Evolutionary conservation across 2,329 filamentous ascomycete genomes (phyloP).

Genomic region (Phialophora verrucosa): DNA sequence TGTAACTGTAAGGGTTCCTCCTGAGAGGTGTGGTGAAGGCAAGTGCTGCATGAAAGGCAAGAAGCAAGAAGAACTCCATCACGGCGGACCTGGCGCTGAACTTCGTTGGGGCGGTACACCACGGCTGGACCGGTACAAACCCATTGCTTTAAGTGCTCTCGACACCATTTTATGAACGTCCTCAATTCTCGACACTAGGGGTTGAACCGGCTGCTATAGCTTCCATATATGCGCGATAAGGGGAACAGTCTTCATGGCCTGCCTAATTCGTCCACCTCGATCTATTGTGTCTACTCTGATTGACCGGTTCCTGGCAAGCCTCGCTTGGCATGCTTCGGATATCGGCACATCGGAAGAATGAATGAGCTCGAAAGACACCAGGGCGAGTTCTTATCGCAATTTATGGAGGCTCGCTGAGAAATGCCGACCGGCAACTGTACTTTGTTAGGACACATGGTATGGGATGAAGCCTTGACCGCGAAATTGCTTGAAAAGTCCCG

Average conservation of each 20-base stretch:
- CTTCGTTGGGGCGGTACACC: background rate
- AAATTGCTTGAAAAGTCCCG: background rate
- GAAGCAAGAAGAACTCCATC: background rate
- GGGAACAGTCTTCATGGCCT: background rate
- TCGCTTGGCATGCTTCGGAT: constrained; percentile 1
- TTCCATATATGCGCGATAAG: background rate
- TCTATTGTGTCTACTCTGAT: background rate
- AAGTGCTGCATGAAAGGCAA: background rate
- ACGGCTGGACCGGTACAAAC: background rate
- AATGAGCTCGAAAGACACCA: background rate
- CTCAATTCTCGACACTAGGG: background rate
- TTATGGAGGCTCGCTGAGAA: background rate
- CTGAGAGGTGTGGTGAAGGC: constrained; percentile 1
- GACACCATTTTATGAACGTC: background rate
- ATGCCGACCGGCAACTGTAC: background rate
- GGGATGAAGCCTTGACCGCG: background rate
- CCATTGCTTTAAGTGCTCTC: background rate
- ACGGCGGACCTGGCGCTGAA: background rate
- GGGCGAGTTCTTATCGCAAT: background rate
- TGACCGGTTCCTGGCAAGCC: constrained; percentile 3
- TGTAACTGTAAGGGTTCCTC: constrained; percentile 6
- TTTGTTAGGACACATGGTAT: background rate
- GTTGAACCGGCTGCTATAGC: background rate
- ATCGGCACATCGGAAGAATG: background rate
- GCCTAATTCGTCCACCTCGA: background rate